A percentile compares a stretch with the other conserved stretches of the same genome.
Evolutionary conservation across 768 basidiomycete species (phyloP).

Genomic region (Tylopilus vinaceipallidus): DNA sequence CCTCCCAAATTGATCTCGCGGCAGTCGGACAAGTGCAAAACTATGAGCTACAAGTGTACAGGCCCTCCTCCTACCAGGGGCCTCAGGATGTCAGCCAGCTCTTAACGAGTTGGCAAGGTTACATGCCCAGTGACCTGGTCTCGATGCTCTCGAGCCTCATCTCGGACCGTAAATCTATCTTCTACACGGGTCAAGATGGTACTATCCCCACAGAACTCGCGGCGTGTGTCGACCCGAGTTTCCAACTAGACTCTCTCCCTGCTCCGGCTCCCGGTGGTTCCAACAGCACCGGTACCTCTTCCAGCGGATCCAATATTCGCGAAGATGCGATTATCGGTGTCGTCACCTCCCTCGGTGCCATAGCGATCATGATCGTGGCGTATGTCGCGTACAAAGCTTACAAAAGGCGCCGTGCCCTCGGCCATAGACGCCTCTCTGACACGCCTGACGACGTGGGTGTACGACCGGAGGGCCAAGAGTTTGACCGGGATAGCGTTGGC

Average conservation of each 20-base stretch:
- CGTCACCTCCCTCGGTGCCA: slow-evolving; percentile 75
- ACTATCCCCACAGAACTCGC: slow-evolving; percentile 58
- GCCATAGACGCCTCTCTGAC: slow-evolving; percentile 73
- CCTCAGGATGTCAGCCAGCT: slow-evolving; percentile 48
- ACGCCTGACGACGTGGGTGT: slow-evolving; percentile 37
- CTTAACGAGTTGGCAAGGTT: slow-evolving; percentile 69
- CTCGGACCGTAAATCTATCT: slow-evolving; percentile 53
- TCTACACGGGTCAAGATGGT: slow-evolving; percentile 56
- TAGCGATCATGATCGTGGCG: slow-evolving; percentile 68
- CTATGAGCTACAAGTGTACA: slow-evolving; percentile 66
- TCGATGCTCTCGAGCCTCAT: slow-evolving; percentile 63
- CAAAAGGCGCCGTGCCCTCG: slow-evolving; percentile 63
- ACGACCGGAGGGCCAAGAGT: slow-evolving; percentile 65
- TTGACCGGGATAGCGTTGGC: slow-evolving; percentile 75
- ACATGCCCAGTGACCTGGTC: slow-evolving; percentile 57
- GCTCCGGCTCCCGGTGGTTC: slow-evolving; percentile 35
- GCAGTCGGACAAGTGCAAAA: slow-evolving; percentile 39
- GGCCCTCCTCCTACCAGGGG: slow-evolving; percentile 55
- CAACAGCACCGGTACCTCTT: slow-evolving; percentile 13
- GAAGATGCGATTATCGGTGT: slow-evolving; percentile 92
- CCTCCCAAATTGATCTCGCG: slow-evolving; percentile 32
- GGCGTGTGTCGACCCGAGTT: slow-evolving; percentile 64
- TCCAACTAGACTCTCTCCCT: slow-evolving; percentile 49
- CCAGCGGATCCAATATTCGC: slow-evolving; percentile 40
- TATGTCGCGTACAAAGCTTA: slow-evolving; percentile 71